Base-by-base conservation (phyloP, 176 grass and related monocot species). In the Cenchrus americanus region DNA sequence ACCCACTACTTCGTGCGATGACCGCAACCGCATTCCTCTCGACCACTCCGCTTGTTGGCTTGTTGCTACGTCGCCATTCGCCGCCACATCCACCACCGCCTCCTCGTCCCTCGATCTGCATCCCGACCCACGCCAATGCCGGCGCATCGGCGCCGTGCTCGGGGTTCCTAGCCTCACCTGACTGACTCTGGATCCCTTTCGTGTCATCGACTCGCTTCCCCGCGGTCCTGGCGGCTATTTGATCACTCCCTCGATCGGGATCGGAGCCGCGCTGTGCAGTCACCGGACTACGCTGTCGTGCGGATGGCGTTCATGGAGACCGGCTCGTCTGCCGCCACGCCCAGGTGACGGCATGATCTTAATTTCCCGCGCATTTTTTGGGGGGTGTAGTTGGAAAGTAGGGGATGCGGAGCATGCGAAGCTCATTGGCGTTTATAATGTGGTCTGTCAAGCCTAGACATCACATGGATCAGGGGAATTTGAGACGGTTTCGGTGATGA, bases 181-280 rank as follows among this genome's bases (percentile, higher is more conserved):
- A 61, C 51, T 10, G 22, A 54, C 32, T 53, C 1, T 44, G 7
- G 71, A 63, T 82, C 44, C 43, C 27, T 77, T 5, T 10, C 7
- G 21, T 22, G 18, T 10, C 12, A 6, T 2, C n/a, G 34, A 37
- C 34, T 37, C 34, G 34, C 34, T 3, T 44, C 43, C 10, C 6
- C 5, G 32, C 10, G 7, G 32, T 0, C 6, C 14, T n/a, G 17
- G 10, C 55, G 30, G 10, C 19, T 37, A 24, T 71, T 71, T 62
- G 42, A 13, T 62, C 30, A 27, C 23, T 23, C 58, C 49, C 37
- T 52, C 66, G 19, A 69, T 50, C 6, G 10, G 80, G 46, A 13
- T 91, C 89, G 87, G 91, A 87, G 58, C 73, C 84, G 81, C 32
- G 76, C 88, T 3, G 90, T 92, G 37, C 88, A 83, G 11, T 82